Evolutionary conservation across 2,329 filamentous ascomycete species (phyloP).

Genomic region (Fusarium algeriense): DNA sequence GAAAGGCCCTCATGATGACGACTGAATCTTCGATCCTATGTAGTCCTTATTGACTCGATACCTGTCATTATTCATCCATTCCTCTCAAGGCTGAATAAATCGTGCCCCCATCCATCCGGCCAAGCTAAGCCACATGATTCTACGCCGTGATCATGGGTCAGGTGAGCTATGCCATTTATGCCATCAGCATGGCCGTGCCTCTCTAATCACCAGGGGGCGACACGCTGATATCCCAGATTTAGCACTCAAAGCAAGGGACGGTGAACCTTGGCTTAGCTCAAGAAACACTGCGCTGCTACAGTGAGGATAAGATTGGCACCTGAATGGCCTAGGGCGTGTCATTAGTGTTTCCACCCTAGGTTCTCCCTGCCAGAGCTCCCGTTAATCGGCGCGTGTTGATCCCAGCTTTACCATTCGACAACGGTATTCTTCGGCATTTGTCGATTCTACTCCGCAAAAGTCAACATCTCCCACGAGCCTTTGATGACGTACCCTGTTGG

Average conservation of each 20-base stretch:
- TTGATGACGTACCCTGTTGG: conserved; percentile 37
- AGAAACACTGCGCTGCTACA: conserved; percentile 13
- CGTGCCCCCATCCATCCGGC: conserved; percentile 26
- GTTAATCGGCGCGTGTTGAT: conserved; percentile 40
- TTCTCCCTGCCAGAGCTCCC: conserved; percentile 31
- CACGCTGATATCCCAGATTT: conserved; percentile 34
- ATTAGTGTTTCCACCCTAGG: conserved; percentile 7
- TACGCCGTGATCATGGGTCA: conserved; percentile 47
- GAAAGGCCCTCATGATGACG: conserved; percentile 17
- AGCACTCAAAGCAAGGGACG: conserved; percentile 37
- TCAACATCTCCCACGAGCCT: conserved; percentile 24
- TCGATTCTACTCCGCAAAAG: conserved; percentile 23
- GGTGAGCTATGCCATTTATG: conserved; percentile 49
- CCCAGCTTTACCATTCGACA: conserved; percentile 36
- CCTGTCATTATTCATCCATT: conserved; percentile 23
- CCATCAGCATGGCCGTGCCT: conserved; percentile 39
- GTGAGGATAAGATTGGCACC: conserved; percentile 5
- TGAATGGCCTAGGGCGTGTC: conserved; percentile 25
- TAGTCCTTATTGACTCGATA: neutral
- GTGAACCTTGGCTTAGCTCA: conserved; percentile 29
- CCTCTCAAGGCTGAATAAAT: conserved; percentile 9
- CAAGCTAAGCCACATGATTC: conserved; percentile 47
- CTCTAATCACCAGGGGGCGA: conserved; percentile 35
- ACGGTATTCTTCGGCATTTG: conserved; percentile 32
- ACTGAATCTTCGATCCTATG: conserved; percentile 21